Conservation (phyloP, 2,329 filamentous ascomycete genomes). For the Thielaviopsis euricoi region DNA sequence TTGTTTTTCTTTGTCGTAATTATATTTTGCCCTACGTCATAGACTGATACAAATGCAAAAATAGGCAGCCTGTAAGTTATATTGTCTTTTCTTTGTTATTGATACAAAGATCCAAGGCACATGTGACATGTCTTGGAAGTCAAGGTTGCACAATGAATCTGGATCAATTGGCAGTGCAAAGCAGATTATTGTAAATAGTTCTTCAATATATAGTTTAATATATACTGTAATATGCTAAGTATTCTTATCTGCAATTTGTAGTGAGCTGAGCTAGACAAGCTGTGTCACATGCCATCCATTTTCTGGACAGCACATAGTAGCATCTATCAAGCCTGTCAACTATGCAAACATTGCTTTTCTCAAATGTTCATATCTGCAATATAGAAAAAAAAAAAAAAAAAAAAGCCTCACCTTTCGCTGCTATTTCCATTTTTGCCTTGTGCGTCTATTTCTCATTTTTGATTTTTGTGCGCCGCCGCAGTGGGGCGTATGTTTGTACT, state of each 20-base stretch:
- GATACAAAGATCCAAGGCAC: neutral
- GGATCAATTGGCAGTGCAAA: neutral
- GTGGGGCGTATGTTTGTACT: neutral
- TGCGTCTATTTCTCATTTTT: neutral
- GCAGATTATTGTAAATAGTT: neutral
- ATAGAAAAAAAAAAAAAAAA: too few species aligned
- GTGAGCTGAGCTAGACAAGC: neutral
- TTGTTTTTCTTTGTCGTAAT: too few species aligned
- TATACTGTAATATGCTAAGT: too few species aligned
- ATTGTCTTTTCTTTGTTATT: neutral
- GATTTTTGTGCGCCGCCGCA: neutral
- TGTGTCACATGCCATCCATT: neutral
- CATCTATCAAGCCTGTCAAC: neutral
- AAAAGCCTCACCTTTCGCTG: too few species aligned
- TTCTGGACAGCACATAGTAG: neutral
- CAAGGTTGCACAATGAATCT: neutral
- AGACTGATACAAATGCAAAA: neutral
- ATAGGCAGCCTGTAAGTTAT: neutral
- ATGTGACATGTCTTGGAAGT: neutral
- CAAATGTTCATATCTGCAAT: neutral
- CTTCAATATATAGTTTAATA: too few species aligned
- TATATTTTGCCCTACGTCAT: too few species aligned
- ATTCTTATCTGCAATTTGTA: neutral
- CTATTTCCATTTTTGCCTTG: neutral
- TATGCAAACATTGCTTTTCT: neutral